These are phyloP conservation scores for Barnettozyma botsteinii DNA, from an alignment of 805 yeast species.

Conservation along the genomic window DNA sequence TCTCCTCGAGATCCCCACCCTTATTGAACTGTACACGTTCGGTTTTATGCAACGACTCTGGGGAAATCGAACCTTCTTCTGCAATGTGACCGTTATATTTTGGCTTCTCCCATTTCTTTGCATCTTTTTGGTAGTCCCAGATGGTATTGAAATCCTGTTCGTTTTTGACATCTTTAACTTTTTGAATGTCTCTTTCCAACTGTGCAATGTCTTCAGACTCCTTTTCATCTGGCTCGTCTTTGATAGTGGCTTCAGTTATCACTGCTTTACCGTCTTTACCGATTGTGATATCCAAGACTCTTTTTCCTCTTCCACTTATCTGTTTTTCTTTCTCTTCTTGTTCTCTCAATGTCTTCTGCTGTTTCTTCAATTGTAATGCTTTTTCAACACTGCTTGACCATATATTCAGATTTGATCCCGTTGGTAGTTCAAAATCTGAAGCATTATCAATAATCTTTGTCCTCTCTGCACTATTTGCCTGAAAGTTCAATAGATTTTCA, in stretches of 20 bases:
- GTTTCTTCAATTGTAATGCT: slow-evolving; percentile 80
- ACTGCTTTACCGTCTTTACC: slow-evolving; percentile 71
- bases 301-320: slow-evolving; percentile 67
- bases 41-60: background rate
- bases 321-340: slow-evolving; percentile 53
- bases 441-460: slow-evolving; percentile 92
- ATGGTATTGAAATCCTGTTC: slow-evolving; percentile 31
- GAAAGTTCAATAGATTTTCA: slow-evolving; percentile 71
- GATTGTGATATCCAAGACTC: slow-evolving; percentile 71
- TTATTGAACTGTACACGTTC: slow-evolving; percentile 4
- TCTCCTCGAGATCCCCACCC: slow-evolving; percentile 4
- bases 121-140: slow-evolving; percentile 61
- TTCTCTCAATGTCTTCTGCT: slow-evolving; percentile 67
- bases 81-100: slow-evolving; percentile 28
- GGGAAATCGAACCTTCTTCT: background rate
- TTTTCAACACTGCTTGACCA: slow-evolving; percentile 87
- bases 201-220: slow-evolving; percentile 28
- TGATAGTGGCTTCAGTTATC: slow-evolving; percentile 31
- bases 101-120: slow-evolving; percentile 50
- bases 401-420: slow-evolving; percentile 46
- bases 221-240: slow-evolving; percentile 33
- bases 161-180: slow-evolving; percentile 30
- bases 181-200: slow-evolving; percentile 27
- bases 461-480: slow-evolving; percentile 81
- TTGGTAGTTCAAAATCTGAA: slow-evolving; percentile 70